Conservation (phyloP, 805 yeast species). For the Metschnikowia matae region DNA sequence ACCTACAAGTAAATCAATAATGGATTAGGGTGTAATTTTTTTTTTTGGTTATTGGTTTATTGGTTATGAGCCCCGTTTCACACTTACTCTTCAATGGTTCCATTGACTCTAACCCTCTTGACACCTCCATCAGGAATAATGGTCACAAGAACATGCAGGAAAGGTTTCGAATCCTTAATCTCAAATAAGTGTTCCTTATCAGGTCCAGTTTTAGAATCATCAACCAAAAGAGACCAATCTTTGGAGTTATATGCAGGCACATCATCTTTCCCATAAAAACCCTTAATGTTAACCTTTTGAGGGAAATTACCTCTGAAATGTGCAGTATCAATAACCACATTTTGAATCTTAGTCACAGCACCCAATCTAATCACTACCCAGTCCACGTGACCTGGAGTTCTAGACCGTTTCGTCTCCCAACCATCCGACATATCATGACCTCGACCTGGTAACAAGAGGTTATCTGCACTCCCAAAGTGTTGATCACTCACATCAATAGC, state of each 20-base stretch:
- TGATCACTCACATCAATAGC: slow-evolving; percentile 82
- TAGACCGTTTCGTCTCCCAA: slow-evolving; percentile 93
- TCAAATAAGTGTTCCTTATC: slow-evolving; percentile 70
- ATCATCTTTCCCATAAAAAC: slow-evolving; percentile 31
- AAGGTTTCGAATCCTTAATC: slow-evolving; percentile 27
- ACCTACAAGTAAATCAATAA: too few species aligned
- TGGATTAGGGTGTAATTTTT: too few species aligned
- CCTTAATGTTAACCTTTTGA: slow-evolving; percentile 70
- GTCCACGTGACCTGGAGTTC: slow-evolving; percentile 79
- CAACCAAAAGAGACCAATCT: slow-evolving; percentile 72
- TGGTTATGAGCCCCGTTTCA: too few species aligned
- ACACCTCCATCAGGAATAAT: slow-evolving; percentile 98
- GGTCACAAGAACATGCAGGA: slow-evolving; percentile 70
- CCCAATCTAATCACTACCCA: slow-evolving; percentile 89
- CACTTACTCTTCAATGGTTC: slow-evolving; percentile 34
- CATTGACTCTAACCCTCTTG: slow-evolving; percentile 82
- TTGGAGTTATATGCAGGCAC: slow-evolving; percentile 39
- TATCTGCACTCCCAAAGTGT: slow-evolving; percentile 91
- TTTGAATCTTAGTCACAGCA: slow-evolving; percentile 50
- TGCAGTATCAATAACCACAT: slow-evolving; percentile 82
- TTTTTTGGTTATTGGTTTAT: too few species aligned
- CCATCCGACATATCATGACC: slow-evolving; percentile 98
- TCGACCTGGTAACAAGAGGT: slow-evolving; percentile 85
- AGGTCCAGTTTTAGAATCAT: slow-evolving; percentile 71
- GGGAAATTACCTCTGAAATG: slow-evolving; percentile 95